Conservation (phyloP, 257 asterid species). For the Catharanthus roseus region DNA sequence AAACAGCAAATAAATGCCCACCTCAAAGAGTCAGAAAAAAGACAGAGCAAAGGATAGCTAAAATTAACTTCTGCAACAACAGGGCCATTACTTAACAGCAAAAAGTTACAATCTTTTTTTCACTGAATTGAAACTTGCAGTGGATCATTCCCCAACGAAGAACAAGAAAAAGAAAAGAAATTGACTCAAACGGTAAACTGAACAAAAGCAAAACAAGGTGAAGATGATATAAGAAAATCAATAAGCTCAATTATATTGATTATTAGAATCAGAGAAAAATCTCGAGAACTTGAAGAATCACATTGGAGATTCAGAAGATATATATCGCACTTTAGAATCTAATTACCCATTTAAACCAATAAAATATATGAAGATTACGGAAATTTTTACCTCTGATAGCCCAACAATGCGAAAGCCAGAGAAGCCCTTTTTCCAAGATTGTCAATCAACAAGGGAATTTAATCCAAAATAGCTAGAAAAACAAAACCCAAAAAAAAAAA, state of each 20-base stretch:
- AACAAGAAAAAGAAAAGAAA: background rate
- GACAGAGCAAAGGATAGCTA: conserved; percentile 2
- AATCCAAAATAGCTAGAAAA: background rate
- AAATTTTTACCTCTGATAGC: conserved; percentile 2
- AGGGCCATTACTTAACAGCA: background rate
- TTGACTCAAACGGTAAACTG: background rate
- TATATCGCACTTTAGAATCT: background rate
- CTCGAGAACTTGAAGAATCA: conserved; percentile 1
- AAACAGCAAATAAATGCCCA: conserved; percentile 15
- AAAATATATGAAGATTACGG: background rate
- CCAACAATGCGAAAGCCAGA: background rate
- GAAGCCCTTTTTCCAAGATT: background rate
- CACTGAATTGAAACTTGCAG: background rate
- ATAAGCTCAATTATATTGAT: background rate
- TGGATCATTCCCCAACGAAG: background rate
- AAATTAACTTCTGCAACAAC: background rate
- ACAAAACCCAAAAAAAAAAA: no score
- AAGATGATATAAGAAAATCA: background rate
- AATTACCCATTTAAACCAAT: background rate
- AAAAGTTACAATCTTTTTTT: background rate
- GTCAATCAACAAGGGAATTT: background rate
- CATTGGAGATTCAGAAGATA: background rate
- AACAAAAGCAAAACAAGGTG: background rate
- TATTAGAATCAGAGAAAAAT: background rate
- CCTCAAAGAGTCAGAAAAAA: conserved; percentile 19